Evolutionary conservation across 169 alveolate genomes (phyloP).

Genomic region (Plasmodium knowlesi): DNA sequence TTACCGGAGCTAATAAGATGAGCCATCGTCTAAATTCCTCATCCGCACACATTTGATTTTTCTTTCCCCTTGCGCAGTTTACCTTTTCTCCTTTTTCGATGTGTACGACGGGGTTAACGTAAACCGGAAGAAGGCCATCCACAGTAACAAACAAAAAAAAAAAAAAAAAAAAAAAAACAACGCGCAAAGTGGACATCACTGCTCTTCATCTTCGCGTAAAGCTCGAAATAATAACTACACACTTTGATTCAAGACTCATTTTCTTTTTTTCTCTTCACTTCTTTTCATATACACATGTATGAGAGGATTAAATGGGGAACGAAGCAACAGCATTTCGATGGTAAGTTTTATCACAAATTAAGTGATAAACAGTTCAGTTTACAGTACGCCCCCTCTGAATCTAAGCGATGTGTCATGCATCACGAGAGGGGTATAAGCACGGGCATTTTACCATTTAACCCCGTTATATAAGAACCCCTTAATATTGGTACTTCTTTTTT

Average conservation of each 20-base stretch:
- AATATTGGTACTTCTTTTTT: not conserved
- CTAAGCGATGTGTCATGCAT: not conserved
- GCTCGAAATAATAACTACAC: not conserved
- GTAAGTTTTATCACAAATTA: not conserved
- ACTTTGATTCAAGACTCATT: not conserved
- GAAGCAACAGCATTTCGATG: conserved; percentile 9
- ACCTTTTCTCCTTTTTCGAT: not conserved
- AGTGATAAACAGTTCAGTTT: not conserved
- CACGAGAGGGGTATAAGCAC: not conserved
- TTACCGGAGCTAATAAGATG: not conserved
- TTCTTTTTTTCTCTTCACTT: not conserved
- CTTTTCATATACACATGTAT: conserved; percentile 27
- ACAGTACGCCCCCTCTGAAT: not conserved
- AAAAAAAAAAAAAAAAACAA: not conserved
- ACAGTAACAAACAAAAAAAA: conserved; percentile 3
- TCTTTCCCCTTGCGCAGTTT: not conserved
- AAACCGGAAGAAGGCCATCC: not conserved
- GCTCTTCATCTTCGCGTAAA: not conserved
- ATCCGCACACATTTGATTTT: not conserved
- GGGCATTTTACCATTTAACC: not conserved
- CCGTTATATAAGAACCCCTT: not conserved
- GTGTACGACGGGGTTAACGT: not conserved
- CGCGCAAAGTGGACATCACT: not conserved
- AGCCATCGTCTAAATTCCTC: not conserved
- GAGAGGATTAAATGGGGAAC: conserved; percentile 28